Evolutionary conservation across 2,329 filamentous ascomycete genomes (phyloP).

Genomic region (Fusarium citri): DNA sequence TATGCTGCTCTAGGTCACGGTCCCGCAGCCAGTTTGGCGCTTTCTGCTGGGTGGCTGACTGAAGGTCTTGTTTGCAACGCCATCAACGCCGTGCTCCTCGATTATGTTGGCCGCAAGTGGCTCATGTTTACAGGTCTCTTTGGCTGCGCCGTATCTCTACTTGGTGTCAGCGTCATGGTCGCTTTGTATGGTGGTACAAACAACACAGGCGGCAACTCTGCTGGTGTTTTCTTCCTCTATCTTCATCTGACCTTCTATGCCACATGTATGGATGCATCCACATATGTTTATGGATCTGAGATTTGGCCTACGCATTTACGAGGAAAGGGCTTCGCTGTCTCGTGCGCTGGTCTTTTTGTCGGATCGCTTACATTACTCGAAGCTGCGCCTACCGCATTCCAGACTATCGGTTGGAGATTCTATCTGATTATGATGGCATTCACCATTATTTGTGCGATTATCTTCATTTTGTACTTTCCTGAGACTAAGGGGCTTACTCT

Average conservation of each 20-base stretch:
- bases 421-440: constrained; percentile 4
- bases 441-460: not conserved
- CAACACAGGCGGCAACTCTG: not conserved
- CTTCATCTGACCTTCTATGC: constrained; percentile 3
- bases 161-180: not conserved
- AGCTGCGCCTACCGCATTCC: not conserved
- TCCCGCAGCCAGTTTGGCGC: not conserved
- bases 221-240: not conserved
- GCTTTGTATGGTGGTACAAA: not conserved
- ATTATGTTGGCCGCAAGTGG: constrained; percentile 2
- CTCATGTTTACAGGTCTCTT: not conserved
- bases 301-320: constrained; percentile 1
- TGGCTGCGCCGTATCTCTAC: rapidly evolving
- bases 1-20: not conserved
- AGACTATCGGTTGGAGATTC: not conserved
- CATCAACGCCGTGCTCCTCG: not conserved
- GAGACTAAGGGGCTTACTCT: not conserved
- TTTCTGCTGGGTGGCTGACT: not conserved
- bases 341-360: not conserved
- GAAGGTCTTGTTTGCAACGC: constrained; percentile 4
- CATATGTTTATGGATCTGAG: not conserved
- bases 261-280: constrained; percentile 2
- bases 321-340: not conserved
- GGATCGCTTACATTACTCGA: not conserved
- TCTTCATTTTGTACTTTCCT: not conserved